phyloP scores from a whole-genome alignment of 208 protist genomes.

The Leishmania amazonensis region DNA sequence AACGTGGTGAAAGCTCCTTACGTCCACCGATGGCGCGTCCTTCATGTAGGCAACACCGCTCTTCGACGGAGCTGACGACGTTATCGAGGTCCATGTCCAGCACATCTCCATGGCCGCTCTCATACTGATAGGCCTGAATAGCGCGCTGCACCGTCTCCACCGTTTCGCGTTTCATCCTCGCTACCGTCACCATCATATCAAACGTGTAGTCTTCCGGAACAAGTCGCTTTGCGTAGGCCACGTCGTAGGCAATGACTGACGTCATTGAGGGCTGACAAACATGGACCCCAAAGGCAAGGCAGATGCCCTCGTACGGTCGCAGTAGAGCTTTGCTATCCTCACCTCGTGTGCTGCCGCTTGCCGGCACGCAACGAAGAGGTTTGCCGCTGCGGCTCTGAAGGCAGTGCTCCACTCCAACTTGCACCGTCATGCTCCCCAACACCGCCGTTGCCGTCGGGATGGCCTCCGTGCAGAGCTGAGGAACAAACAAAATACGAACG shows the following conservation, averaged over 20 bases:
- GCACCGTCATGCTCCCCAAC: conserved; percentile 27
- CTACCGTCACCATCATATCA: conserved; percentile 14
- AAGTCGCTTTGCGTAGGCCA: conserved; percentile 19
- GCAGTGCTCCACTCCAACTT: conserved; percentile 14
- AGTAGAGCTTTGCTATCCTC: conserved; percentile 2
- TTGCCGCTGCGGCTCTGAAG: neutral
- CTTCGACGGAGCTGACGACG: conserved; percentile 11
- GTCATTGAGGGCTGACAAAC: conserved; percentile 1
- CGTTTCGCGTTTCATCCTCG: conserved; percentile 10
- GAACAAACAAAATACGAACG: conserved; percentile 27
- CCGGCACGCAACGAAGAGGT: neutral
- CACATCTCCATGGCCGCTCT: neutral
- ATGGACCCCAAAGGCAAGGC: conserved; percentile 22
- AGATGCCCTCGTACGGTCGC: conserved; percentile 14
- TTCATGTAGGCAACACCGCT: conserved; percentile 30
- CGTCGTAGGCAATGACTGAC: conserved; percentile 6
- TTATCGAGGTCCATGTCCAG: conserved; percentile 23
- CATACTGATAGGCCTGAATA: conserved; percentile 25
- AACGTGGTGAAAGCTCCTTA: conserved; percentile 12
- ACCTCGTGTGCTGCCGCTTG: conserved; percentile 5
- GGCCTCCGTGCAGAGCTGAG: conserved; percentile 23
- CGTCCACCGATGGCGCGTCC: conserved; percentile 16
- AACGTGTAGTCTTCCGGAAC: conserved; percentile 26
- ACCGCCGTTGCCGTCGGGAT: conserved; percentile 5
- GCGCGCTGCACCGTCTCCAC: conserved; percentile 24